phyloP scores from a whole-genome alignment of 106 monocot genomes.

The Acorus calamus region DNA sequence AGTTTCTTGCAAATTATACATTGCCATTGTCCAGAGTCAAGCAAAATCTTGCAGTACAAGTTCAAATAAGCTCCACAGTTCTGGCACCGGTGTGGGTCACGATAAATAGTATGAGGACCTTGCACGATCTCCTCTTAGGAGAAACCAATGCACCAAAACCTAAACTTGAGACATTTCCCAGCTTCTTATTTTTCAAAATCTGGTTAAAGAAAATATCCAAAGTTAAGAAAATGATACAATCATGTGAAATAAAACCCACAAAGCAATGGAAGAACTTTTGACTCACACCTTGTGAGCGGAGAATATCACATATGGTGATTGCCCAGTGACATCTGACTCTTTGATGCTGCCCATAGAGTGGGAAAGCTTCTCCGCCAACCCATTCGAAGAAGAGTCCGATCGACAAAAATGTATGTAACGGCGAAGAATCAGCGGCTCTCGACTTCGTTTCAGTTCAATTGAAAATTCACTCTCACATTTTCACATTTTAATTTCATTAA shows the following conservation, averaged over 20 bases:
- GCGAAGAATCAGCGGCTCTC: too few species aligned
- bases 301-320: slow-evolving; percentile 85
- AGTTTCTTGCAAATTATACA: slow-evolving; percentile 85
- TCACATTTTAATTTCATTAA: too few species aligned
- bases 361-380: slow-evolving; percentile 41
- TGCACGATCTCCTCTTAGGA: slow-evolving; percentile 63
- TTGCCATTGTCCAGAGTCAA: slow-evolving; percentile 92
- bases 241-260: neutral
- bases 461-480: too few species aligned
- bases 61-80: slow-evolving; percentile 91
- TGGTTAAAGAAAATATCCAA: slow-evolving; percentile 11
- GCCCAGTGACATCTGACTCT: slow-evolving; percentile 27
- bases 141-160: slow-evolving; percentile 93
- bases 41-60: slow-evolving; percentile 59
- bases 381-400: too few species aligned
- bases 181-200: slow-evolving; percentile 76
- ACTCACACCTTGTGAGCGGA: slow-evolving; percentile 77
- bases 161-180: slow-evolving; percentile 64
- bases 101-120: slow-evolving; percentile 65
- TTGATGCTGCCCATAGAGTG: slow-evolving; percentile 29
- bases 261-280: neutral
- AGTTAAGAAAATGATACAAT: neutral
- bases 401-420: too few species aligned
- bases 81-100: slow-evolving; percentile 75
- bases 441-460: too few species aligned